These are phyloP conservation scores for Hygrophoropsis aurantiaca DNA, from an alignment of 768 basidiomycete genomes.

Conservation along the genomic window DNA sequence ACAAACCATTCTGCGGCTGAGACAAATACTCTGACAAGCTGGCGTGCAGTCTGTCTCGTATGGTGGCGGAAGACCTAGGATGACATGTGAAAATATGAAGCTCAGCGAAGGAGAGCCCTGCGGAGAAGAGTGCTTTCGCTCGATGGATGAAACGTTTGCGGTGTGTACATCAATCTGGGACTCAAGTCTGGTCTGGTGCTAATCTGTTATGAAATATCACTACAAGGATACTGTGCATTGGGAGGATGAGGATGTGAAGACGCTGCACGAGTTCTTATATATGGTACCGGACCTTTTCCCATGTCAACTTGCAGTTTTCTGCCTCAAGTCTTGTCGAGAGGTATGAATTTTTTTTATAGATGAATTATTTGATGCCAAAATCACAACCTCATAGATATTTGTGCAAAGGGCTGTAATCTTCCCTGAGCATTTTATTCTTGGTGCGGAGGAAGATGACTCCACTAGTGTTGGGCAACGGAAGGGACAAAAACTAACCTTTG, in stretches of 20 bases:
- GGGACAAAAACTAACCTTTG: conserved; percentile 3
- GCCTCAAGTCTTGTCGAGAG: conserved; percentile 47
- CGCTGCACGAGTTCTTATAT: conserved; percentile 37
- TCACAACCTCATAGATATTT: conserved; percentile 13
- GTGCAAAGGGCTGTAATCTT: conserved; percentile 17
- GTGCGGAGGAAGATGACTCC: not conserved
- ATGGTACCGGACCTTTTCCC: conserved; percentile 46
- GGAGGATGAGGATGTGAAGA: conserved; percentile 24
- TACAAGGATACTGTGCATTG: conserved; percentile 22
- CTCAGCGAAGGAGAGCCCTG: conserved; percentile 29
- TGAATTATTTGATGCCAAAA: not conserved
- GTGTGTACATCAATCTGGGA: no score
- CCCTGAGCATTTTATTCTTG: conserved; percentile 18
- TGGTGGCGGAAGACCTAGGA: conserved; percentile 19
- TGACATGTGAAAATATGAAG: conserved; percentile 21
- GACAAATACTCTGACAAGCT: not conserved
- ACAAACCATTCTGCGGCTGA: not conserved
- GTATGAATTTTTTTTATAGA: conserved; percentile 23
- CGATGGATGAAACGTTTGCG: conserved; percentile 23
- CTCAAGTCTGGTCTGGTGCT: not conserved
- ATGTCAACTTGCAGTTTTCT: conserved; percentile 50
- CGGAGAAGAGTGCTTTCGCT: conserved; percentile 30
- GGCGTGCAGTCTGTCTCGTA: conserved; percentile 9
- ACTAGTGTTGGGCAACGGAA: not conserved
- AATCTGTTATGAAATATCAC: no score